Percentiles rank a stretch among this genome's conserved stretches.
Conservation (phyloP, 2,329 filamentous ascomycete genomes). For the Knoxdaviesia capensis region DNA sequence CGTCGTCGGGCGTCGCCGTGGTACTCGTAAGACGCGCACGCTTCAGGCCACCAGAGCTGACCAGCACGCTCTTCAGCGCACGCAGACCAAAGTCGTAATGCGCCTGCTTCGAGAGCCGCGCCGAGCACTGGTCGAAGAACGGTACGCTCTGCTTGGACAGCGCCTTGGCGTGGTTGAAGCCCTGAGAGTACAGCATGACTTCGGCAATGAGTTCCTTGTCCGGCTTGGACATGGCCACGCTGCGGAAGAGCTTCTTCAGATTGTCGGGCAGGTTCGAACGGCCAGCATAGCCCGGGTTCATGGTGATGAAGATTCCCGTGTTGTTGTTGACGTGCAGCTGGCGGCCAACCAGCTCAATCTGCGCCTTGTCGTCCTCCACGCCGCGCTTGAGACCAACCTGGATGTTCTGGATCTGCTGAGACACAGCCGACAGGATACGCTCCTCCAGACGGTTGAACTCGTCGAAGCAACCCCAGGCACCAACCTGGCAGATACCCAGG, state of each 20-base stretch:
- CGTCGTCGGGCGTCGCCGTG: slow-evolving; percentile 20
- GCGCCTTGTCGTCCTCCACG: slow-evolving; percentile 58
- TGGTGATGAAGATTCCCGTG: slow-evolving; percentile 98
- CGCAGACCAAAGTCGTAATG: slow-evolving; percentile 98
- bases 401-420: slow-evolving; percentile 98
- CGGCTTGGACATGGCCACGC: slow-evolving; percentile 98
- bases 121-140: slow-evolving; percentile 86
- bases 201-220: slow-evolving; percentile 99
- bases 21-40: slow-evolving; percentile 46
- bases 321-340: slow-evolving; percentile 78
- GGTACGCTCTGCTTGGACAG: slow-evolving; percentile 92
- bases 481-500: slow-evolving; percentile 95
- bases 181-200: slow-evolving; percentile 99
- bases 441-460: slow-evolving; percentile 99
- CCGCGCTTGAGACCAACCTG: slow-evolving; percentile 84
- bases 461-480: slow-evolving; percentile 98
- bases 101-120: slow-evolving; percentile 75
- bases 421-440: slow-evolving; percentile 90
- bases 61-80: slow-evolving; percentile 93
- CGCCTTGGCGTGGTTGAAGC: slow-evolving; percentile 88
- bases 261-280: slow-evolving; percentile 97
- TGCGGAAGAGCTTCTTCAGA: slow-evolving; percentile 97
- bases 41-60: slow-evolving; percentile 93
- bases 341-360: slow-evolving; percentile 87
- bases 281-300: slow-evolving; percentile 98